These are phyloP conservation scores for Candida endomychidarum DNA, from an alignment of 805 yeast species.

Conservation along the genomic window DNA sequence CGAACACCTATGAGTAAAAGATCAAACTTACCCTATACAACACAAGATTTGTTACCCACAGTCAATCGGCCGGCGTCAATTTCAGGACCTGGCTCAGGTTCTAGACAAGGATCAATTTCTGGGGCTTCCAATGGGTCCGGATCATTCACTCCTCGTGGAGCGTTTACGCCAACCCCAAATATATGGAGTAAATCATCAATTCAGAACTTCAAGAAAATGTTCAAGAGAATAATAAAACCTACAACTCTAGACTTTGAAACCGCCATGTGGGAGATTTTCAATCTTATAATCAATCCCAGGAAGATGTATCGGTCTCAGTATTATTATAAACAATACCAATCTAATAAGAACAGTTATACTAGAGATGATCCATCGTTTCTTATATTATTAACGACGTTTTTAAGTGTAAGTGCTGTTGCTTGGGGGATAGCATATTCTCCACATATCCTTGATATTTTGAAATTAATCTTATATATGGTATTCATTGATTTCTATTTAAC, in stretches of 20 bases:
- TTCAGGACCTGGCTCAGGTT: background rate
- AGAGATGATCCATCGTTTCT: slow-evolving; percentile 92
- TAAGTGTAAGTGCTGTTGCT: slow-evolving; percentile 74
- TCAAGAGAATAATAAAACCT: slow-evolving; percentile 53
- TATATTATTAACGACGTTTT: slow-evolving; percentile 63
- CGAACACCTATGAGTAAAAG: slow-evolving; percentile 31
- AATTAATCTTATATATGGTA: slow-evolving; percentile 78
- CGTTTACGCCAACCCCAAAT: slow-evolving; percentile 5
- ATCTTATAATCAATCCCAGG: slow-evolving; percentile 71
- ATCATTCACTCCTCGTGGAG: slow-evolving; percentile 1
- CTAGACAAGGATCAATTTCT: slow-evolving; percentile 24
- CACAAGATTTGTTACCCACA: slow-evolving; percentile 44
- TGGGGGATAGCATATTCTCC: slow-evolving; percentile 89
- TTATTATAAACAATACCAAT: slow-evolving; percentile 55
- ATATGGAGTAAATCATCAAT: slow-evolving; percentile 14
- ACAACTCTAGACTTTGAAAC: slow-evolving; percentile 88
- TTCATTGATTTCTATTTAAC: slow-evolving; percentile 73
- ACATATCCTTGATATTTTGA: slow-evolving; percentile 56
- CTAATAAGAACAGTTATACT: slow-evolving; percentile 57
- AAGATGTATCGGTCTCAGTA: slow-evolving; percentile 80
- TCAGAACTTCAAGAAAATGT: slow-evolving; percentile 30
- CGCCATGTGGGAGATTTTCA: slow-evolving; percentile 86
- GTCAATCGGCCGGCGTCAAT: slow-evolving; percentile 13
- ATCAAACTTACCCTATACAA: slow-evolving; percentile 39
- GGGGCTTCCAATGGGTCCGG: slow-evolving; percentile 8